phyloP scores from a whole-genome alignment of 805 yeast species.

The Ogataea pilisensis region DNA sequence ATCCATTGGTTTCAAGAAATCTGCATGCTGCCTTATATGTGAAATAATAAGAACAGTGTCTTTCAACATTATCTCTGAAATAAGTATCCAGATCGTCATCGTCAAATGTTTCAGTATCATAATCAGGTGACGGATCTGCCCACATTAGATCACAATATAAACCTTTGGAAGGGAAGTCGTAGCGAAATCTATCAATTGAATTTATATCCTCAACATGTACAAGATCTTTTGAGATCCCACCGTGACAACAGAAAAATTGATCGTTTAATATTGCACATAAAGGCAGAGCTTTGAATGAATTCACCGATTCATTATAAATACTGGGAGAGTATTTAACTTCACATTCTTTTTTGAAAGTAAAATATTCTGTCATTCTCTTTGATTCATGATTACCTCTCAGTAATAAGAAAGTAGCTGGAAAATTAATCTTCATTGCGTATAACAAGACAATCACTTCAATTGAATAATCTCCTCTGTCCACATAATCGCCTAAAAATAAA shows the following conservation, averaged over 20 bases:
- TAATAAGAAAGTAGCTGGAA: conserved; percentile 71
- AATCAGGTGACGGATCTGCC: conserved; percentile 92
- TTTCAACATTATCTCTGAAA: conserved; percentile 64
- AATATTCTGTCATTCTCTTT: conserved; percentile 86
- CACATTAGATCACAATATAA: conserved; percentile 90
- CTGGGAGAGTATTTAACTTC: conserved; percentile 68
- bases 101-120: conserved; percentile 44
- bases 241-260: conserved; percentile 94
- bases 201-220: conserved; percentile 63
- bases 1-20: conserved; percentile 71
- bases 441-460: conserved; percentile 77
- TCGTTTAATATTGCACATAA: conserved; percentile 88
- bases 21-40: conserved; percentile 76
- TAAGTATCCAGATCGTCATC: conserved; percentile 35
- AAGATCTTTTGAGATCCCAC: conserved; percentile 88
- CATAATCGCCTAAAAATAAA: conserved; percentile 90
- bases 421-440: conserved; percentile 74
- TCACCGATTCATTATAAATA: conserved; percentile 68
- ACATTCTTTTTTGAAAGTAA: conserved; percentile 90
- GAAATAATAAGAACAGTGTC: conserved; percentile 90
- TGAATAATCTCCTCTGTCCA: conserved; percentile 90
- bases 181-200: conserved; percentile 65
- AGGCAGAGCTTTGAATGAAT: conserved; percentile 82
- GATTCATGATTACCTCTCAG: conserved; percentile 95
- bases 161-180: conserved; percentile 88